Evolutionary conservation across 768 basidiomycete genomes (phyloP).

Genomic region (Termitomyces heimii): DNA sequence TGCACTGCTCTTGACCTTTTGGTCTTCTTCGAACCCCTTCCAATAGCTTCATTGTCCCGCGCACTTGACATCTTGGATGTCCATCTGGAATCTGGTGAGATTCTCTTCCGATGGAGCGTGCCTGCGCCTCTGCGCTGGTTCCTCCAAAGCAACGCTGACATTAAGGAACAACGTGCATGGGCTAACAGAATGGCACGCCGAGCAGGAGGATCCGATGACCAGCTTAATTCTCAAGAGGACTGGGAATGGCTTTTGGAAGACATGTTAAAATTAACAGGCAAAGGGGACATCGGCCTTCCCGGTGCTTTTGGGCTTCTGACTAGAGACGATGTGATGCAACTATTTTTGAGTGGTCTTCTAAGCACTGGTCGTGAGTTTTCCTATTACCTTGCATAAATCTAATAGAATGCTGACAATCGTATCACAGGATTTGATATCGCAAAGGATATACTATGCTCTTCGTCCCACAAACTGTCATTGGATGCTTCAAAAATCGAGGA

Average conservation of each 20-base stretch:
- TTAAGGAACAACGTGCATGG: constrained; percentile 70
- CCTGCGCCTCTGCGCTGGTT: constrained; percentile 88
- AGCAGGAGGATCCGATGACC: constrained; percentile 49
- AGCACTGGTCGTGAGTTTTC: constrained; percentile 80
- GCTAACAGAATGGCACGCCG: constrained; percentile 82
- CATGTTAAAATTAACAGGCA: constrained; percentile 75
- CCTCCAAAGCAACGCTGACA: constrained; percentile 65
- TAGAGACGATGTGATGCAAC: constrained; percentile 64
- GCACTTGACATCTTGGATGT: constrained; percentile 90
- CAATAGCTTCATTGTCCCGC: constrained; percentile 66
- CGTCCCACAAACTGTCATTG: constrained; percentile 44
- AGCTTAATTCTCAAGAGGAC: constrained; percentile 56
- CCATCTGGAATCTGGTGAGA: constrained; percentile 92
- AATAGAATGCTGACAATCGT: not conserved
- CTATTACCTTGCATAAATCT: not conserved
- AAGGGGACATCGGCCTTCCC: constrained; percentile 53
- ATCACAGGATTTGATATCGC: constrained; percentile 62
- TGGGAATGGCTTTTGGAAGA: constrained; percentile 90
- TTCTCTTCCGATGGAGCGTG: constrained; percentile 82
- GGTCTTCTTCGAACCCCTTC: constrained; percentile 78
- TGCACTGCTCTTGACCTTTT: constrained; percentile 67
- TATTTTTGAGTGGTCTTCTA: constrained; percentile 83
- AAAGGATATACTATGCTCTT: constrained; percentile 46
- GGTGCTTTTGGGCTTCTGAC: constrained; percentile 80
- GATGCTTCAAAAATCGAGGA: constrained; percentile 54